These are phyloP conservation scores for Neoscytalidium dimidiatum DNA, from an alignment of 2,329 filamentous ascomycete genomes.

Conservation along the genomic window DNA sequence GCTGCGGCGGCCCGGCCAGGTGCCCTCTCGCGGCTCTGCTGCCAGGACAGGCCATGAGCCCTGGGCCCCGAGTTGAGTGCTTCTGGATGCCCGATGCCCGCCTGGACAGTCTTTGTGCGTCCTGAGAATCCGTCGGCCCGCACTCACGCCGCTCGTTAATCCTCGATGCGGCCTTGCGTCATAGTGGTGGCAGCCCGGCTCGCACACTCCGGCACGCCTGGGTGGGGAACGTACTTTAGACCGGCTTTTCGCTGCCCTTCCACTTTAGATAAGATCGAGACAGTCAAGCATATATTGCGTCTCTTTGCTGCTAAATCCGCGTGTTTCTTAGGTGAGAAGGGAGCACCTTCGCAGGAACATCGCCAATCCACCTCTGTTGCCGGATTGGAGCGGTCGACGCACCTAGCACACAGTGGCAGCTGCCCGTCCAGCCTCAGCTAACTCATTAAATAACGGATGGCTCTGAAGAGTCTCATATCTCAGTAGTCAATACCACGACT, in stretches of 20 bases:
- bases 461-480: too few relatives aligned
- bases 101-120: background rate
- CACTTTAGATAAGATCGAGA: background rate
- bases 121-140: background rate
- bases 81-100: background rate
- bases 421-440: too few relatives aligned
- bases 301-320: background rate
- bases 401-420: too few relatives aligned
- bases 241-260: constrained; percentile 3
- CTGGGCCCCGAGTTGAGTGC: background rate
- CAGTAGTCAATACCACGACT: too few relatives aligned
- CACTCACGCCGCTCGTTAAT: background rate
- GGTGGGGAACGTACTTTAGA: constrained; percentile 2
- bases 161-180: background rate
- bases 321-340: too few relatives aligned
- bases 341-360: too few relatives aligned
- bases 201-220: background rate
- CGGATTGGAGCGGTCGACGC: too few relatives aligned
- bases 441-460: too few relatives aligned
- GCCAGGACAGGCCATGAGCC: background rate
- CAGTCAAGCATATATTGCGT: background rate
- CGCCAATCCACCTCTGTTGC: too few relatives aligned
- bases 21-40: background rate
- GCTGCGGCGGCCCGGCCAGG: background rate
- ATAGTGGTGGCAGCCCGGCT: background rate